Conservation (phyloP, 768 basidiomycete genomes). For the Mycena alexandri region DNA sequence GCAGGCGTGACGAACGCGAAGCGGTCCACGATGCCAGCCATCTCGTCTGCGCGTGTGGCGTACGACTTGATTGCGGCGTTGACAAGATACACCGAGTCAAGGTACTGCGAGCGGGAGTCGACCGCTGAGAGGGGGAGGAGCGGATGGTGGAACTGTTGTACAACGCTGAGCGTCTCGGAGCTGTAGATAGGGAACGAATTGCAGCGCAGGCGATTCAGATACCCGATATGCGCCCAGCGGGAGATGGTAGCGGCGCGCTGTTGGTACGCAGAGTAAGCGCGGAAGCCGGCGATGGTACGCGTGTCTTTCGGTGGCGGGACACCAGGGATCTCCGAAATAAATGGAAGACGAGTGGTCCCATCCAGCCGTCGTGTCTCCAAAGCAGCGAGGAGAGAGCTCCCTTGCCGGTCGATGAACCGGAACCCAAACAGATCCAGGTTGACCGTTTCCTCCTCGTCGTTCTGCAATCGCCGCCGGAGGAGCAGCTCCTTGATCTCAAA, state of each 20-base stretch:
- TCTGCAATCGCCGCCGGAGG: slow-evolving; percentile 78
- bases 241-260: slow-evolving; percentile 64
- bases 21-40: slow-evolving; percentile 66
- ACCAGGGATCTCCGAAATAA: slow-evolving; percentile 65
- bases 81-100: slow-evolving; percentile 57
- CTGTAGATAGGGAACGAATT: slow-evolving; percentile 59
- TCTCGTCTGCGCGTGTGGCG: slow-evolving; percentile 65
- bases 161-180: slow-evolving; percentile 59
- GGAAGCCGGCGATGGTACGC: slow-evolving; percentile 82
- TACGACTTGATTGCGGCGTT: slow-evolving; percentile 75
- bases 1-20: slow-evolving; percentile 88
- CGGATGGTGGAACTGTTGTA: slow-evolving; percentile 54
- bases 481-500: slow-evolving; percentile 92
- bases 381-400: slow-evolving; percentile 65
- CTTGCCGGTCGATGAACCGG: slow-evolving; percentile 69
- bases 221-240: slow-evolving; percentile 78
- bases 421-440: slow-evolving; percentile 77
- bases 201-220: slow-evolving; percentile 83
- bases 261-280: slow-evolving; percentile 61
- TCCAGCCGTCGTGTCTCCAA: slow-evolving; percentile 68
- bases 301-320: slow-evolving; percentile 80
- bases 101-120: slow-evolving; percentile 52
- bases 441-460: slow-evolving; percentile 63
- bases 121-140: slow-evolving; percentile 66
- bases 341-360: slow-evolving; percentile 67